These are phyloP conservation scores for Gleditsia sinensis DNA, from an alignment of 306 rosid genomes.

Conservation along the genomic window DNA sequence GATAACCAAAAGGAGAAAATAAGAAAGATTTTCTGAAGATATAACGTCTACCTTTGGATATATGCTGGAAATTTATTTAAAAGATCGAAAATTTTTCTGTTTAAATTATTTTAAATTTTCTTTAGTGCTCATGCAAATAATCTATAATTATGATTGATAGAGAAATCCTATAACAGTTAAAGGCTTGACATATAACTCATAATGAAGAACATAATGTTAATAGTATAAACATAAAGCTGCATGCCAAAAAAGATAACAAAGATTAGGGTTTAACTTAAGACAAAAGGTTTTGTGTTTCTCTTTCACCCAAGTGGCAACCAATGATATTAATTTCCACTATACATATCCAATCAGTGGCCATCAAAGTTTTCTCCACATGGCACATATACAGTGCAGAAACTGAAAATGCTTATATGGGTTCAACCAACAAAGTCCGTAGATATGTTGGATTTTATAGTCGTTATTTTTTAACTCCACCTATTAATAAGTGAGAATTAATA, in stretches of 20 bases:
- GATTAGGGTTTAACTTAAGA: slow-evolving; percentile 5
- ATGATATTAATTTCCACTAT: not conserved
- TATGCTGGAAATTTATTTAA: not conserved
- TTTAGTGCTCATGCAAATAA: slow-evolving; percentile 3
- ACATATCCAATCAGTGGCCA: not conserved
- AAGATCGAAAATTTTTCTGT: not conserved
- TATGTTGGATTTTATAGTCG: too few species aligned
- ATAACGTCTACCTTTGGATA: not conserved
- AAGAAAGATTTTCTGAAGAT: not conserved
- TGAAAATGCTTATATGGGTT: too few species aligned
- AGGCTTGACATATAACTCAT: slow-evolving; percentile 26
- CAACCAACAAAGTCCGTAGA: too few species aligned
- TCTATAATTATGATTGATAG: not conserved
- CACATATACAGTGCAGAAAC: too few species aligned
- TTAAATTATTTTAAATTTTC: not conserved
- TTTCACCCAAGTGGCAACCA: not conserved
- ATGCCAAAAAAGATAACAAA: slow-evolving; percentile 24
- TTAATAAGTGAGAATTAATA: too few species aligned
- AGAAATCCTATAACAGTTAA: not conserved
- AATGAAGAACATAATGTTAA: slow-evolving; percentile 3
- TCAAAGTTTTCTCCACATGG: too few species aligned
- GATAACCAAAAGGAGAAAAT: too few species aligned
- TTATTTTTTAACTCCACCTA: too few species aligned
- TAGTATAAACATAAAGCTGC: slow-evolving; percentile 2
- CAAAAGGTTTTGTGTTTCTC: slow-evolving; percentile 13